Evolutionary conservation across 768 basidiomycete species (phyloP), one percentile per base, ranked within the genome.

Genomic region (Mycena pura): DNA sequence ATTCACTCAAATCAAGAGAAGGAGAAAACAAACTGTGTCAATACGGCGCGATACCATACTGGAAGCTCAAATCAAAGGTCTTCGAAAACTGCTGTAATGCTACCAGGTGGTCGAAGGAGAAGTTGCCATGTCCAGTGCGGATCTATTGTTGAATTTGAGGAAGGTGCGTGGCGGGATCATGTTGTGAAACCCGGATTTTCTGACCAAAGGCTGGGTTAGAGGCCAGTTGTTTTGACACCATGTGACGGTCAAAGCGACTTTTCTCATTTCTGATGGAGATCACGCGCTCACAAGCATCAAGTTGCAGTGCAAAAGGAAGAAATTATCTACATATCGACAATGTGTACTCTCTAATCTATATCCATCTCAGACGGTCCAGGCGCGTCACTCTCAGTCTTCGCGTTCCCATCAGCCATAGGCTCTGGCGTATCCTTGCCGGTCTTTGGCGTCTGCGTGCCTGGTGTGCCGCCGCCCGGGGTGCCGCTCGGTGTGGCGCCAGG

Each of bases 141-240:
- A n/a, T n/a, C n/a, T n/a, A n/a, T n/a, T n/a, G n/a, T n/a, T n/a
- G n/a, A n/a, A n/a, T 82, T 29, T 79, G 74, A 13, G 94, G 92
- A 5, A 94, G 77, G 76, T 94, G 91, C 1, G 80, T 75, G 28
- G 89, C 83, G 4, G 88, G 89, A 14, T 88, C 89, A 86, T 93
- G 93, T 69, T 95, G 91, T 2, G 95, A 82, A 27, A 94, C 91
- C 24, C 86, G 87, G 41, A 95, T 92, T 89, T 92, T 93, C 93
- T 94, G 53, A 9, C n/a, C n/a, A n/a, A 68, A 8, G 77, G 79
- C n/a, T n/a, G 43, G 51, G 31, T 22, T 3, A 34, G 3, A 17
- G 3, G 27, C 2, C n/a, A 8, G 32, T 27, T 3, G 29, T 6
- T 25, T 8, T 25, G 10, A 10, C 5, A 54, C 59, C 59, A 60